A percentile compares a stretch with the other conserved stretches of the same genome.
Evolutionary conservation across 352 stramenopile species (phyloP).

Genomic region (Phytophthora hybrid): DNA sequence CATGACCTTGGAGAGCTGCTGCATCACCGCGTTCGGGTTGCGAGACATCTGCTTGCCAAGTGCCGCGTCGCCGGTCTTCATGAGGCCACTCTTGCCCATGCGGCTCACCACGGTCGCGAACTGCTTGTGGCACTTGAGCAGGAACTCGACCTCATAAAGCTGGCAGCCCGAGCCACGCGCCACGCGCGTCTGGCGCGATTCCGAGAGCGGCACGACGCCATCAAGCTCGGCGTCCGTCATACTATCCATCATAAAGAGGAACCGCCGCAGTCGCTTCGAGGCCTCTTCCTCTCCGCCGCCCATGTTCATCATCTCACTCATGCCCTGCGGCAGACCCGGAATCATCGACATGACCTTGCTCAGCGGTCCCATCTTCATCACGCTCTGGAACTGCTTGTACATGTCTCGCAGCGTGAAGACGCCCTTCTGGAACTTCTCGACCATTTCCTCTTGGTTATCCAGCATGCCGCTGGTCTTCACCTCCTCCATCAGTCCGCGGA

Average conservation of each 20-base stretch:
- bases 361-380: conserved; percentile 98
- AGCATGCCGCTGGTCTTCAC: conserved; percentile 92
- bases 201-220: conserved; percentile 76
- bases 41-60: conserved; percentile 95
- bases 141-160: conserved; percentile 90
- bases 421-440: conserved; percentile 96
- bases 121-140: conserved; percentile 97
- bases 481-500: conserved; percentile 96
- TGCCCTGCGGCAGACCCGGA: conserved; percentile 92
- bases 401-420: conserved; percentile 99
- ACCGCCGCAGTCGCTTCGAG: conserved; percentile 94
- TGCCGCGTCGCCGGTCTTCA: conserved; percentile 89
- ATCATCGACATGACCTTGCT: conserved; percentile 99
- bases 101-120: conserved; percentile 95
- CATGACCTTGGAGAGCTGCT: conserved; percentile 96
- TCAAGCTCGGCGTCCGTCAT: conserved; percentile 99
- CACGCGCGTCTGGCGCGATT: conserved; percentile 87
- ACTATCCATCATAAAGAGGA: conserved; percentile 99
- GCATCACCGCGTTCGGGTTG: conserved; percentile 97
- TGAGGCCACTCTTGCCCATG: conserved; percentile 97
- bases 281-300: conserved; percentile 93
- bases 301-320: conserved; percentile 92
- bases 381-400: conserved; percentile 98
- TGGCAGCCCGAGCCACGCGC: conserved; percentile 92
- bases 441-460: conserved; percentile 96